These are phyloP conservation scores for Gossypium mustelinum DNA, from an alignment of 345 rosid genomes.

Conservation along the genomic window DNA sequence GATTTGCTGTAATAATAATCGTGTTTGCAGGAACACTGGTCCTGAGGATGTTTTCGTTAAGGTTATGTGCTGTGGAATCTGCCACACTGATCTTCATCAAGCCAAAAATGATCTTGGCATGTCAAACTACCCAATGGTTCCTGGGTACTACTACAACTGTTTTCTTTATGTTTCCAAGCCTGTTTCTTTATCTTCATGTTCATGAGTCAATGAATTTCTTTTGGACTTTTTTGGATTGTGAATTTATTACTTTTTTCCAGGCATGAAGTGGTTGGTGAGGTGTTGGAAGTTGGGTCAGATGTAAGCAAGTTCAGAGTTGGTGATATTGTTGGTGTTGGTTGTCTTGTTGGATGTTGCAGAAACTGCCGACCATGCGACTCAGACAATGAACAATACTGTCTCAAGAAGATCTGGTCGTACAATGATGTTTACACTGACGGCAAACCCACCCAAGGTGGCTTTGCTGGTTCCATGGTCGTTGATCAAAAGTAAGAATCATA, in stretches of 20 bases:
- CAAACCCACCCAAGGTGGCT: slow-evolving; percentile 49
- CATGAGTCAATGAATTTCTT: background rate
- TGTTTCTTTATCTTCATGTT: background rate
- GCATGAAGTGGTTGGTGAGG: slow-evolving; percentile 80
- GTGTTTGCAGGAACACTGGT: slow-evolving; percentile 51
- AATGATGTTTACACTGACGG: slow-evolving; percentile 50
- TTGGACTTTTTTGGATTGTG: background rate
- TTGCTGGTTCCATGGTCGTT: slow-evolving; percentile 44
- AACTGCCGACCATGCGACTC: slow-evolving; percentile 41
- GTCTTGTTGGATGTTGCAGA: slow-evolving; percentile 55
- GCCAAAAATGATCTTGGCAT: slow-evolving; percentile 53
- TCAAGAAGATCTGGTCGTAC: slow-evolving; percentile 52
- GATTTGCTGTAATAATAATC: background rate
- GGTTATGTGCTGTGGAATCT: slow-evolving; percentile 61
- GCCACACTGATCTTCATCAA: slow-evolving; percentile 75
- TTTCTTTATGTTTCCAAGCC: background rate
- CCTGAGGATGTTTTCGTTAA: slow-evolving; percentile 59
- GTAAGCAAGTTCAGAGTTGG: slow-evolving; percentile 48
- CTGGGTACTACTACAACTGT: slow-evolving; percentile 41
- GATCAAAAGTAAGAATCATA: slow-evolving; percentile 46
- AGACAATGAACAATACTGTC: slow-evolving; percentile 56
- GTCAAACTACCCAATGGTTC: slow-evolving; percentile 74
- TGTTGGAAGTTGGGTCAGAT: slow-evolving; percentile 56
- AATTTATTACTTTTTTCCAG: slow-evolving; percentile 17
- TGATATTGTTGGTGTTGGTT: slow-evolving; percentile 60